phyloP scores from a whole-genome alignment of 2,329 filamentous ascomycete species.

The Chrysoporthe austroafricana region DNA sequence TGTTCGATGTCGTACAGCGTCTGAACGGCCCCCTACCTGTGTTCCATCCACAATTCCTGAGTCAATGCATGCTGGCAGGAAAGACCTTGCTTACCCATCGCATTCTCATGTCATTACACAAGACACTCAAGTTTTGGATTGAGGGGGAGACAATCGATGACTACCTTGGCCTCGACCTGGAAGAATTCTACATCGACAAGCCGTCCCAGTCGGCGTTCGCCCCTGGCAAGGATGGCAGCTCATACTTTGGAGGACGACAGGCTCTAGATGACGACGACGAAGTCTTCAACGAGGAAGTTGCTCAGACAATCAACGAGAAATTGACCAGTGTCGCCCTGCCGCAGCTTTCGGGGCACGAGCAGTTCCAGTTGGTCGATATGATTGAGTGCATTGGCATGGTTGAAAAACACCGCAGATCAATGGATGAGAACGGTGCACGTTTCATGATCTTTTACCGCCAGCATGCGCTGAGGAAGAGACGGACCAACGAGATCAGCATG shows the following conservation, averaged over 20 bases:
- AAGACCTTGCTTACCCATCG: slow-evolving; percentile 73
- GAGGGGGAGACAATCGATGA: slow-evolving; percentile 81
- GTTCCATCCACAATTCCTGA: slow-evolving; percentile 90
- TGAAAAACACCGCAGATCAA: slow-evolving; percentile 83
- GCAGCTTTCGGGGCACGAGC: slow-evolving; percentile 81
- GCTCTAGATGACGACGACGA: slow-evolving; percentile 59
- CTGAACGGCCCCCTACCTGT: slow-evolving; percentile 87
- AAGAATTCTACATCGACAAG: slow-evolving; percentile 57
- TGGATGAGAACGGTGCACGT: slow-evolving; percentile 86
- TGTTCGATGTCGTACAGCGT: slow-evolving; percentile 81
- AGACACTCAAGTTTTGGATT: slow-evolving; percentile 79
- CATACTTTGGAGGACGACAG: slow-evolving; percentile 43
- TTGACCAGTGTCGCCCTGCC: slow-evolving; percentile 76
- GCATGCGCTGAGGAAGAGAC: slow-evolving; percentile 70
- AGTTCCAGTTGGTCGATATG: slow-evolving; percentile 83
- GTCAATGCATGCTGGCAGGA: slow-evolving; percentile 82
- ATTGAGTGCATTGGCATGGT: slow-evolving; percentile 83
- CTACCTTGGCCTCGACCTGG: slow-evolving; percentile 68
- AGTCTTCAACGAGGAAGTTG: slow-evolving; percentile 72
- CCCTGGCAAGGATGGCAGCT: slow-evolving; percentile 38
- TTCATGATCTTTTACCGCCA: slow-evolving; percentile 89
- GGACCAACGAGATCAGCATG: slow-evolving; percentile 67
- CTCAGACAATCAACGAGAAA: slow-evolving; percentile 72
- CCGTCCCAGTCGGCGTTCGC: slow-evolving; percentile 21
- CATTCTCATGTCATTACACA: slow-evolving; percentile 73